phyloP scores from a whole-genome alignment of 441 rosid species.

The Theobroma grandiflorum region DNA sequence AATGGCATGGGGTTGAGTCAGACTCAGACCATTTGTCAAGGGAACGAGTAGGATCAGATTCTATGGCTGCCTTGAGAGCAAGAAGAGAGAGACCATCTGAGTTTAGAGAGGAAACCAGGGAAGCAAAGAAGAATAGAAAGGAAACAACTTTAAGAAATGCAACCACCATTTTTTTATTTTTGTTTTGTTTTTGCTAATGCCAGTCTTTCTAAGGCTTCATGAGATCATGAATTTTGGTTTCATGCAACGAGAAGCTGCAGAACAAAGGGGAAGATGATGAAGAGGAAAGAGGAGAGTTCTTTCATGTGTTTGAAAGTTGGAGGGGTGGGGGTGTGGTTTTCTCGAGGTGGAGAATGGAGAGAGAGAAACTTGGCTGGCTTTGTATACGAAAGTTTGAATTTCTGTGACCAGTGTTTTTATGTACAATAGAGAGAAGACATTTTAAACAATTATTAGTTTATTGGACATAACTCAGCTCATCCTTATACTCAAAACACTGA shows the following conservation, averaged over 20 bases:
- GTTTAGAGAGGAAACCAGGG: constrained; percentile 50
- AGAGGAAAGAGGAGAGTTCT: background rate
- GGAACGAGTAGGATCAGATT: constrained; percentile 61
- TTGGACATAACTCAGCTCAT: background rate
- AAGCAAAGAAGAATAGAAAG: constrained; percentile 31
- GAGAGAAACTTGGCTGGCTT: background rate
- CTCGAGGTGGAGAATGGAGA: constrained; percentile 32
- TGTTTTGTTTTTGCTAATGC: background rate
- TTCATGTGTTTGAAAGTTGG: constrained; percentile 1
- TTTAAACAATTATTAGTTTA: background rate
- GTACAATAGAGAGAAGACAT: background rate
- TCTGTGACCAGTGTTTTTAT: constrained; percentile 10
- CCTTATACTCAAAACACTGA: background rate
- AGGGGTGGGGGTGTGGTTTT: constrained; percentile 28
- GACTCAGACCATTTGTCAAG: constrained; percentile 72
- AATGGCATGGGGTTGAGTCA: constrained; percentile 78
- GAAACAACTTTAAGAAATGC: constrained; percentile 9
- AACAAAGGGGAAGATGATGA: background rate
- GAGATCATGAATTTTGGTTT: background rate
- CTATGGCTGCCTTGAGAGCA: constrained; percentile 78
- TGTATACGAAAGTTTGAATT: constrained; percentile 35
- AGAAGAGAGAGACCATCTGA: constrained; percentile 86
- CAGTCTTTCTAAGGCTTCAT: background rate
- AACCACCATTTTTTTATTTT: constrained; percentile 19
- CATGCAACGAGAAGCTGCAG: constrained; percentile 61